phyloP scores from a whole-genome alignment of 1,139 yeast species.

The Torulaspora globosa region DNA sequence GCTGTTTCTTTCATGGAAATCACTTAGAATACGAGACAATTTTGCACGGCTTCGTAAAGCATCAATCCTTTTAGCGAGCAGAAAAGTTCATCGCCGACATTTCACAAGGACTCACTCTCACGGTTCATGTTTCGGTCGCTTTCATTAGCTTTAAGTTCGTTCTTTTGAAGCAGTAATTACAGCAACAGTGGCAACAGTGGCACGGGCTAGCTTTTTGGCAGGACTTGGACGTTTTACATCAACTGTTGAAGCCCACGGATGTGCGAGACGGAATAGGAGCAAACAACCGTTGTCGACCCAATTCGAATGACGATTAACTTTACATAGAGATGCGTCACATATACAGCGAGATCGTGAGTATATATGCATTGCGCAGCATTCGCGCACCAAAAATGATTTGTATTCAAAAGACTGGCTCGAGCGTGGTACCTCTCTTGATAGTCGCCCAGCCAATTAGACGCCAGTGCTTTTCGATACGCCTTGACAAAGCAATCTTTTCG shows the following conservation, averaged over 20 bases:
- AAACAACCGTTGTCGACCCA: neutral
- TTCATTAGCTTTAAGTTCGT: too few species aligned
- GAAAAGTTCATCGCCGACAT: too few species aligned
- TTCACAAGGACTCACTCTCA: too few species aligned
- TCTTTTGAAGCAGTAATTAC: too few species aligned
- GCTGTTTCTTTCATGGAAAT: conserved; percentile 17
- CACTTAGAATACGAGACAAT: neutral
- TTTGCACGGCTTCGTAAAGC: neutral
- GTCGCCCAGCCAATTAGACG: conserved; percentile 99
- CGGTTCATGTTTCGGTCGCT: too few species aligned
- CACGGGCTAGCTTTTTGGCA: too few species aligned
- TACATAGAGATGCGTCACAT: conserved; percentile 12
- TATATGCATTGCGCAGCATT: conserved; percentile 10
- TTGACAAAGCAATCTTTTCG: conserved; percentile 96
- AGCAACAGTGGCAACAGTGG: too few species aligned
- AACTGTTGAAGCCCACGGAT: too few species aligned
- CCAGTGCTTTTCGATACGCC: conserved; percentile 99
- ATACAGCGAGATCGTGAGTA: conserved; percentile 5
- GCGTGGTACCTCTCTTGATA: conserved; percentile 88
- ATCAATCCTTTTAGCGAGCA: neutral
- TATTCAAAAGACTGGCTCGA: conserved; percentile 56
- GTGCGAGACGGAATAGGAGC: neutral
- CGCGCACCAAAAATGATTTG: conserved; percentile 10
- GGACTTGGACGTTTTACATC: too few species aligned
- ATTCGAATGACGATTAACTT: conserved; percentile 10